Conservation (phyloP, 31 red algal genomes). For the Asparagopsis taxiformis region DNA sequence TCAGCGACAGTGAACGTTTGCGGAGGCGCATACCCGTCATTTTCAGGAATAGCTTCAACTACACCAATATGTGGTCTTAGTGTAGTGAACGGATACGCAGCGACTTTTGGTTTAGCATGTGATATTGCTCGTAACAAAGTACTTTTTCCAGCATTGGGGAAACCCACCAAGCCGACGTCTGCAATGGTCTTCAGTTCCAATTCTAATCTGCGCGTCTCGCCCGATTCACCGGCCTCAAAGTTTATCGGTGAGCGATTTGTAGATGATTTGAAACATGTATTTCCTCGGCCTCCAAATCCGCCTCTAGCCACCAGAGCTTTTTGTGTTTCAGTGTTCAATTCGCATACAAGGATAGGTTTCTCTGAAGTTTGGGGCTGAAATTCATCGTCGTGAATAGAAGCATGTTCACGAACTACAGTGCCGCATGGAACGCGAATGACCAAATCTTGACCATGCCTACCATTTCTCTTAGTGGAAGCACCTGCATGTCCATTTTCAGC, state of each 20-base stretch:
- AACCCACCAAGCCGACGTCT: slow-evolving; percentile 90
- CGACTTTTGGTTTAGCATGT: slow-evolving; percentile 68
- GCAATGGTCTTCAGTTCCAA: slow-evolving; percentile 89
- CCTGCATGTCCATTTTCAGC: slow-evolving; percentile 46
- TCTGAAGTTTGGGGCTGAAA: neutral
- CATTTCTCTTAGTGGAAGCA: slow-evolving; percentile 40
- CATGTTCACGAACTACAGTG: slow-evolving; percentile 53
- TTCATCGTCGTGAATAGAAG: neutral
- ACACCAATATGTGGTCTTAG: slow-evolving; percentile 79
- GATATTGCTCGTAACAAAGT: slow-evolving; percentile 78
- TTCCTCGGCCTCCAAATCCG: slow-evolving; percentile 75
- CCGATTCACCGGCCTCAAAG: slow-evolving; percentile 25
- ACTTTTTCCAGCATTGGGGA: slow-evolving; percentile 95
- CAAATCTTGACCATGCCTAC: slow-evolving; percentile 43
- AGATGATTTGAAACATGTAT: slow-evolving; percentile 43
- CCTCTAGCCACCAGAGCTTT: slow-evolving; percentile 37
- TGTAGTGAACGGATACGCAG: slow-evolving; percentile 92
- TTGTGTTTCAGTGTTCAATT: slow-evolving; percentile 61
- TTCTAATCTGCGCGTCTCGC: slow-evolving; percentile 41
- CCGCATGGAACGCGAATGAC: slow-evolving; percentile 63
- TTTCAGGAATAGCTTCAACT: slow-evolving; percentile 37
- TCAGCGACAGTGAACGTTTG: slow-evolving; percentile 62
- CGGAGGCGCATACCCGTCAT: neutral
- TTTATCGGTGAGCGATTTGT: slow-evolving; percentile 12
- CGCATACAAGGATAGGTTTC: slow-evolving; percentile 39